Conservation (phyloP, 495 filamentous ascomycete genomes). For the Hyaloscypha variabilis region DNA sequence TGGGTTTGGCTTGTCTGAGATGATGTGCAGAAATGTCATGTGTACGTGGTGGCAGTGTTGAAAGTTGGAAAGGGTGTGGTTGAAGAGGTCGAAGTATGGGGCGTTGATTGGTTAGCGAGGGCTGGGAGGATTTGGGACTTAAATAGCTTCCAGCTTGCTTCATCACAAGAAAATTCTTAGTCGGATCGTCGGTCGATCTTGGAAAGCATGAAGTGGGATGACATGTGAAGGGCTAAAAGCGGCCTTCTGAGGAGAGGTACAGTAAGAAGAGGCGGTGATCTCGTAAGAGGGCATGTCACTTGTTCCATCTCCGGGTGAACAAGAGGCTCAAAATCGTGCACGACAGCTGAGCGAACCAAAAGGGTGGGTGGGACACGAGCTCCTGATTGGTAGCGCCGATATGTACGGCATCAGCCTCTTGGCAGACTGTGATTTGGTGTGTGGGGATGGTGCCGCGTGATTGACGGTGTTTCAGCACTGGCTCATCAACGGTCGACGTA, state of each 20-base stretch:
- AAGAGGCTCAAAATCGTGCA: constrained; percentile 23
- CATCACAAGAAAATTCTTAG: neutral
- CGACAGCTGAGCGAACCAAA: constrained; percentile 15
- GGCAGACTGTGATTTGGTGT: neutral
- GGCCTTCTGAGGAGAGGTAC: neutral
- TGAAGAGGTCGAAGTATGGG: neutral
- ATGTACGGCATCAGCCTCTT: neutral
- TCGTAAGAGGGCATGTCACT: neutral
- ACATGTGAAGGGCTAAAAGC: neutral
- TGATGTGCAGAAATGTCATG: constrained; percentile 12
- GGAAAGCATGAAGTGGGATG: neutral
- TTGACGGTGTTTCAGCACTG: constrained; percentile 22
- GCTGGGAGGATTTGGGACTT: neutral
- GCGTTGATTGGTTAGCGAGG: constrained; percentile 6
- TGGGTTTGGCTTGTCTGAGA: neutral
- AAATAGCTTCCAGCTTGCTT: neutral
- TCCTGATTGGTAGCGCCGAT: constrained; percentile 5
- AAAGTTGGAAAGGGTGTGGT: neutral
- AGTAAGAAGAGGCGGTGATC: constrained; percentile 1
- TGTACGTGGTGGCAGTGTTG: neutral
- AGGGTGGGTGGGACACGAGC: neutral
- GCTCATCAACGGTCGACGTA: constrained; percentile 1
- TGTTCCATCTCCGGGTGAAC: neutral
- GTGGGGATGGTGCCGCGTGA: constrained; percentile 11
- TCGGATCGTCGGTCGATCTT: no score